Conservation (phyloP, 768 basidiomycete genomes). For the Mycena rosella region DNA sequence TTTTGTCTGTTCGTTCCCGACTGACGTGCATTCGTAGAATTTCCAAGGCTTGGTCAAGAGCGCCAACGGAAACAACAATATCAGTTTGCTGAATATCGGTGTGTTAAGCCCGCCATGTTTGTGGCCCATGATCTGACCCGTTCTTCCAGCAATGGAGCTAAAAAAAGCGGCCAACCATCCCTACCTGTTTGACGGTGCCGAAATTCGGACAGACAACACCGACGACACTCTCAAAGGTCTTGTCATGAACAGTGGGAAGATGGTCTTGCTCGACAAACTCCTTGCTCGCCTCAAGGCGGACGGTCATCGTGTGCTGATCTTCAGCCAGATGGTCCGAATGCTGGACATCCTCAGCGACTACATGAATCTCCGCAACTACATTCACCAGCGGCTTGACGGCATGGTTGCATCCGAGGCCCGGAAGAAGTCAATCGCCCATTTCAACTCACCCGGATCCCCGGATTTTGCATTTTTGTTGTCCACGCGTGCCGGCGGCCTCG, state of each 20-base stretch:
- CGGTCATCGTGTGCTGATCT: constrained; percentile 97
- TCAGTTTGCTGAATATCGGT: constrained; percentile 96
- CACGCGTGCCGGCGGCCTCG: constrained; percentile 96
- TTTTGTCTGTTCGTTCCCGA: neutral
- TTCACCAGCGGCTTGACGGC: constrained; percentile 95
- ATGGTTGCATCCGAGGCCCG: constrained; percentile 93
- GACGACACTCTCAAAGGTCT: constrained; percentile 96
- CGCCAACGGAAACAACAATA: constrained; percentile 89
- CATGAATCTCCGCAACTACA: constrained; percentile 90
- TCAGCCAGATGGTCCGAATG: constrained; percentile 99
- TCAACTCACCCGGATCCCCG: constrained; percentile 91
- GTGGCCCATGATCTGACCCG: neutral
- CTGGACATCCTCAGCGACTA: constrained; percentile 99
- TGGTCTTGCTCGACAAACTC: constrained; percentile 98
- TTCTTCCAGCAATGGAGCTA: constrained; percentile 88
- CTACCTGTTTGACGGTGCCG: constrained; percentile 97
- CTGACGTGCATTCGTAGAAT: constrained; percentile 67
- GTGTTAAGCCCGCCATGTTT: constrained; percentile 38
- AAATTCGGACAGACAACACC: constrained; percentile 65
- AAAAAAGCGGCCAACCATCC: constrained; percentile 99
- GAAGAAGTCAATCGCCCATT: constrained; percentile 97
- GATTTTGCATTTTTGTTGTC: constrained; percentile 98
- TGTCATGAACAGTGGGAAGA: constrained; percentile 98
- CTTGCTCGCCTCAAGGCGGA: constrained; percentile 90
- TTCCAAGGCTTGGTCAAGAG: constrained; percentile 93